Conservation (phyloP, 352 stramenopile species). For the Globisporangium cystogenes region DNA sequence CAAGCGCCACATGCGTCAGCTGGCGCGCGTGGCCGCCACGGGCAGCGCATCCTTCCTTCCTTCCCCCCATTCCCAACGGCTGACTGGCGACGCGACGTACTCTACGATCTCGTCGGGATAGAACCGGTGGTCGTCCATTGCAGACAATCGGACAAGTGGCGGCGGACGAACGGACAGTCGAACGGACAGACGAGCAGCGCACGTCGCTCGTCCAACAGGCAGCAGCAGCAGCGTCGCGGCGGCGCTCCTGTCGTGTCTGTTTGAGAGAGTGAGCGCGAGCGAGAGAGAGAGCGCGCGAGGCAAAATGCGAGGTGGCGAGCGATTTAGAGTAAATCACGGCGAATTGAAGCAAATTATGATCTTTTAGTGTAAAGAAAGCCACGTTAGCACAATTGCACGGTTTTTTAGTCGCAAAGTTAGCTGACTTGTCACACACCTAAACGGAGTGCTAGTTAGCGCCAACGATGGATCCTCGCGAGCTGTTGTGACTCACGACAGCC, state of each 20-base stretch:
- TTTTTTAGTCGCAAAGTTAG: background rate
- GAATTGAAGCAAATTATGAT: background rate
- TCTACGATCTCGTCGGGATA: conserved; percentile 52
- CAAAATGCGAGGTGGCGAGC: background rate
- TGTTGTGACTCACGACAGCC: too few relatives aligned
- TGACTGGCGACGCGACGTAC: conserved; percentile 29
- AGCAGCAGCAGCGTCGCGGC: too few relatives aligned
- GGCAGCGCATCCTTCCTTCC: too few relatives aligned
- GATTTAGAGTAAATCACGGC: background rate
- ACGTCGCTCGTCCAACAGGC: background rate
- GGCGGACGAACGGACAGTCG: too few relatives aligned
- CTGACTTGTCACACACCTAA: conserved; percentile 9
- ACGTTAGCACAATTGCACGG: background rate
- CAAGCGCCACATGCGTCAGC: background rate
- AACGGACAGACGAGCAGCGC: background rate
- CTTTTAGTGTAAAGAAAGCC: background rate
- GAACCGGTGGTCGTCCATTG: conserved; percentile 37
- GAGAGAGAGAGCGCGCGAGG: background rate
- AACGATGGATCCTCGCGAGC: too few relatives aligned
- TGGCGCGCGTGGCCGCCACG: too few relatives aligned
- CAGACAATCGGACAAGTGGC: too few relatives aligned
- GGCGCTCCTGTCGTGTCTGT: background rate
- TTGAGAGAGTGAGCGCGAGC: background rate
- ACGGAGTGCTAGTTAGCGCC: too few relatives aligned
- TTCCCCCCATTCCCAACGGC: too few relatives aligned